Conservation (phyloP, 257 asterid genomes). For the Fraxinus cuspidata region DNA sequence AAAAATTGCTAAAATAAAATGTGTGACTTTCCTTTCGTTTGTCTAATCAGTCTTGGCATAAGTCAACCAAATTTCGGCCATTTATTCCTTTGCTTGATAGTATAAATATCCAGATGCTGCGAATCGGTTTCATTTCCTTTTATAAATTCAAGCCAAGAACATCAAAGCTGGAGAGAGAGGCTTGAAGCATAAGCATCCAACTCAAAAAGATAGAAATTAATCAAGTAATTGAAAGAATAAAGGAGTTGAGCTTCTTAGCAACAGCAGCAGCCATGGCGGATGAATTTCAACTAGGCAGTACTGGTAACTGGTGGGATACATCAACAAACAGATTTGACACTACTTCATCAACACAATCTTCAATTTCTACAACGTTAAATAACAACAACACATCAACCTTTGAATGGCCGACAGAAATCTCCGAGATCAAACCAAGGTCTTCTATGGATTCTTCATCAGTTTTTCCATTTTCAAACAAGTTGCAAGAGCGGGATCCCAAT, state of each 20-base stretch:
- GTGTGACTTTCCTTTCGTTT: slow-evolving; percentile 35
- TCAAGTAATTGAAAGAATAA: background rate
- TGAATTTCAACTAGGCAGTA: slow-evolving; percentile 72
- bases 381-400: slow-evolving; percentile 39
- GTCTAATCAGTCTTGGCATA: slow-evolving; percentile 53
- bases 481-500: slow-evolving; percentile 42
- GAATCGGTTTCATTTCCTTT: slow-evolving; percentile 53
- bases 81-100: slow-evolving; percentile 28
- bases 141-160: slow-evolving; percentile 22
- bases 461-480: slow-evolving; percentile 25
- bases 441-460: slow-evolving; percentile 44
- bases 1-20: background rate
- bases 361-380: slow-evolving; percentile 48
- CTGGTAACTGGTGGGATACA: slow-evolving; percentile 82
- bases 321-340: slow-evolving; percentile 52
- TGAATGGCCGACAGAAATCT: slow-evolving; percentile 68
- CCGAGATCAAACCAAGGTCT: slow-evolving; percentile 52
- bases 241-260: background rate
- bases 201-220: background rate
- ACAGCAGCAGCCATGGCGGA: slow-evolving; percentile 54
- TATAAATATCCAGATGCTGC: slow-evolving; percentile 60
- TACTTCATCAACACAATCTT: slow-evolving; percentile 37
- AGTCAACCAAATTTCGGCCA: slow-evolving; percentile 73
- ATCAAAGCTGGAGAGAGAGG: slow-evolving; percentile 14
- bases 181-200: slow-evolving; percentile 35